A percentile compares a stretch with the other conserved stretches of the same genome.
These are phyloP conservation scores for Taiozyma onychis DNA, from an alignment of 1,139 yeast genomes.

Conservation along the genomic window DNA sequence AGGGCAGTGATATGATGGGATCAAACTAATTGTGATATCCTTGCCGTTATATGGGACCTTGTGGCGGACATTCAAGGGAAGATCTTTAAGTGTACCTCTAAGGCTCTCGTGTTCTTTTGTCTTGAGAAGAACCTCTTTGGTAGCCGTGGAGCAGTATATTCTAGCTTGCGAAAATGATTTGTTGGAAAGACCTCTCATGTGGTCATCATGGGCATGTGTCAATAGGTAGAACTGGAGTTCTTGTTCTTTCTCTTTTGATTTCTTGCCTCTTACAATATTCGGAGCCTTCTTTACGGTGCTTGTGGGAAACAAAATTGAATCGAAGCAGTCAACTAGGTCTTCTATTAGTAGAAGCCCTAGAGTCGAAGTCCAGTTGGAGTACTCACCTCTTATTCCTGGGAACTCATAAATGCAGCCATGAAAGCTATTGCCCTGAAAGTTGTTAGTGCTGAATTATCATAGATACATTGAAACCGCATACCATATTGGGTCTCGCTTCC, in stretches of 20 bases:
- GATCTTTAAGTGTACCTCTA: slow-evolving; percentile 23
- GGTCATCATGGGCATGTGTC: slow-evolving; percentile 57
- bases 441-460: not conserved
- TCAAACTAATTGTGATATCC: slow-evolving; percentile 23
- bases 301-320: slow-evolving; percentile 17
- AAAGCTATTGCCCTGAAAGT: slow-evolving; percentile 24
- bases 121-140: slow-evolving; percentile 32
- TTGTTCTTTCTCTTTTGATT: not conserved
- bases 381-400: slow-evolving; percentile 28
- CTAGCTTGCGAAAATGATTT: slow-evolving; percentile 33
- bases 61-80: slow-evolving; percentile 29
- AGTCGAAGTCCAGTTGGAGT: not conserved
- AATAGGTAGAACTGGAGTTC: slow-evolving; percentile 31
- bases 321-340: slow-evolving; percentile 38
- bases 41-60: slow-evolving; percentile 7
- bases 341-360: not conserved
- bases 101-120: slow-evolving; percentile 27
- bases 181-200: slow-evolving; percentile 42
- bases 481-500: not conserved
- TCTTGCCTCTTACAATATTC: not conserved
- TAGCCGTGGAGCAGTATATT: slow-evolving; percentile 46
- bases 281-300: slow-evolving; percentile 1
- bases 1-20: slow-evolving; percentile 54
- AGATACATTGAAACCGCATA: not conserved
- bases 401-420: slow-evolving; percentile 29